Percentiles rank a stretch among this genome's conserved stretches.
Conservation (phyloP, 345 rosid genomes). For the Eucalyptus sideroxylon region DNA sequence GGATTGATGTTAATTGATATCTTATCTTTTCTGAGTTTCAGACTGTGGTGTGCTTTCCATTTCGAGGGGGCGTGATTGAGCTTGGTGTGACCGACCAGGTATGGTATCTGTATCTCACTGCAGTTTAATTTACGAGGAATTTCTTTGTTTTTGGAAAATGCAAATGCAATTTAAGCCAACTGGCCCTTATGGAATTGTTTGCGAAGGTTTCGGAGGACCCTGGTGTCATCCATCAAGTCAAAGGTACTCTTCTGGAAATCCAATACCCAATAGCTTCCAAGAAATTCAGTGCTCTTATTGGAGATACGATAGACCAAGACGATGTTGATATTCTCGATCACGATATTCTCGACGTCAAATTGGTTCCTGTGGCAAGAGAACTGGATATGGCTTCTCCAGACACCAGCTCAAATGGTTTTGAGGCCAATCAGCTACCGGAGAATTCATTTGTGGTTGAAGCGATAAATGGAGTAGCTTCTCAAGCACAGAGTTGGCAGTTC, state of each 20-base stretch:
- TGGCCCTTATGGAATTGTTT: not conserved
- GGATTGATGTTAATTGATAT: not conserved
- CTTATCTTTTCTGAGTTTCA: conserved; percentile 19
- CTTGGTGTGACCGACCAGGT: conserved; percentile 81
- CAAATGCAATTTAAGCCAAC: not conserved
- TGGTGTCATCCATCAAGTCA: conserved; percentile 44
- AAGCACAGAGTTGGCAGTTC: conserved; percentile 58
- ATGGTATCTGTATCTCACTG: conserved; percentile 7
- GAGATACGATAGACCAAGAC: conserved; percentile 1
- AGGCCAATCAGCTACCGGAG: conserved; percentile 26
- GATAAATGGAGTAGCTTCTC: conserved; percentile 52
- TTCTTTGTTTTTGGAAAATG: not conserved
- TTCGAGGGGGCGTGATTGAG: conserved; percentile 74
- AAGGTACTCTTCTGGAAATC: conserved; percentile 48
- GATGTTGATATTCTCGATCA: conserved; percentile 13
- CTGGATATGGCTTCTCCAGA: conserved; percentile 32
- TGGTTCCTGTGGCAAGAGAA: conserved; percentile 22
- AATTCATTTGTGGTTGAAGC: conserved; percentile 47
- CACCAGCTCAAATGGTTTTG: conserved; percentile 28
- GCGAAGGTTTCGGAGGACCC: conserved; percentile 70
- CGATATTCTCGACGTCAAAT: conserved; percentile 12
- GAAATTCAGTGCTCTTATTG: conserved; percentile 7
- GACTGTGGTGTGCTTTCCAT: conserved; percentile 88
- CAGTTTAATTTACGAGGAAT: not conserved
- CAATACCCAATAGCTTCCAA: conserved; percentile 17